Conservation (phyloP, 202 grass and related monocot genomes). For the Elaeis oleifera region DNA sequence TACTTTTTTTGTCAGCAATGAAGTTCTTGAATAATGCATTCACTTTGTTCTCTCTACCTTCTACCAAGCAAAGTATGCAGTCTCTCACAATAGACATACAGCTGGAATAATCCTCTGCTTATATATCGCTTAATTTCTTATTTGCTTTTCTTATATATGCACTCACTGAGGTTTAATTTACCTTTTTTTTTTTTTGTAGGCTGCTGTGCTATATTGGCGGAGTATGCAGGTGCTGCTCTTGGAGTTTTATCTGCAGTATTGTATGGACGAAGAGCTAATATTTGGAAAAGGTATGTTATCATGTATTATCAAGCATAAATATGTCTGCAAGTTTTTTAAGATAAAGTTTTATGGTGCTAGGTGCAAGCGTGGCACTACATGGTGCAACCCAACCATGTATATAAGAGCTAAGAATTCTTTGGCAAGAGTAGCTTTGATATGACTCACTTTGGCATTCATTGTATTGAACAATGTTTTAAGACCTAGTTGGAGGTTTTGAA, state of each 20-base stretch:
- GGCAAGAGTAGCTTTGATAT: too few species aligned
- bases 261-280: conserved; percentile 73
- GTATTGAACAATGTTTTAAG: too few species aligned
- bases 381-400: too few species aligned
- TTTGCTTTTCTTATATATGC: background rate
- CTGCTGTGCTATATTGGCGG: conserved; percentile 64
- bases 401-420: too few species aligned
- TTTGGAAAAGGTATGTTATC: conserved; percentile 71
- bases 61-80: too few species aligned
- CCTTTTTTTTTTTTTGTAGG: conserved; percentile 16
- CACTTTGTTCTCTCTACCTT: too few species aligned
- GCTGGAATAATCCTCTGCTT: too few species aligned
- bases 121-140: background rate
- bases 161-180: conserved; percentile 3
- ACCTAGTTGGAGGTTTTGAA: too few species aligned
- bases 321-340: background rate
- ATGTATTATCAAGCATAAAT: background rate
- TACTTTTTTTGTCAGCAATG: too few species aligned
- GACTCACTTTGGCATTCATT: too few species aligned
- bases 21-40: too few species aligned
- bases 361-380: background rate
- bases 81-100: too few species aligned
- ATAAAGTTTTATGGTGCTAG: background rate
- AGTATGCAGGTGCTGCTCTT: conserved; percentile 94
- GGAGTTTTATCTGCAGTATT: conserved; percentile 91